Base-by-base conservation (phyloP, 2,329 filamentous ascomycete genomes). In the Penicillium decumbens region DNA sequence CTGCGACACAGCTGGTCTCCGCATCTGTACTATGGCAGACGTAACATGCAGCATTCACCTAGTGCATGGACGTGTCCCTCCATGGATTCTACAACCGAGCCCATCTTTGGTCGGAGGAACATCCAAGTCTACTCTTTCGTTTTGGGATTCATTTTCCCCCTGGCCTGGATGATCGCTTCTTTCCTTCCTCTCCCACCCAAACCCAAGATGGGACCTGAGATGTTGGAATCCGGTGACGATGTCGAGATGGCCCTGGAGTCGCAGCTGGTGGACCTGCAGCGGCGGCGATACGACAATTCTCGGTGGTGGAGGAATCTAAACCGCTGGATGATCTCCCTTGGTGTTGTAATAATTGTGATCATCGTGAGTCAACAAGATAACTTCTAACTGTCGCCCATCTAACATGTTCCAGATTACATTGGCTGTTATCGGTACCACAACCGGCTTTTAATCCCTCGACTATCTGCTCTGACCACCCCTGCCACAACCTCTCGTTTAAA, bases 111-210 rank as follows among this genome's bases (percentile, higher is more conserved):
- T 43, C 80, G 80, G 55, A 80, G 87, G 53, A 91, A 91, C 63
- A 72, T 83, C 41, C 89, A 95, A 68, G 79, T 92, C 27, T 74
- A 86, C 45, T 74, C 88, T 42, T 95, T 95, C 70, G 81, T 84
- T 47, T 37, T 85, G 41, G 89, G 89, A 23, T 95, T 95, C 63
- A 73, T 92, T 41, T 82, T 89, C 62, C 89, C 88, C 5, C 78
- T 89, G 38, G 86, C 85, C 47, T 95, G 89, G 89, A 87, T 92
- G 73, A 75, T 89, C 55, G 89, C 85, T 1, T 81, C 88, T 1
- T 77, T 91, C 46, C 74, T 93, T 10, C 87, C 88, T 1, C 70
- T 95, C 6, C 87, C 87, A 8, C 73, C 74, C 1, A 77, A 78
- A 47, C 79, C 83, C 0, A 63, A 65, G 7, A 70, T 75, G 18